Conservation (phyloP, 306 rosid species). For the Cucumis hystrix region DNA sequence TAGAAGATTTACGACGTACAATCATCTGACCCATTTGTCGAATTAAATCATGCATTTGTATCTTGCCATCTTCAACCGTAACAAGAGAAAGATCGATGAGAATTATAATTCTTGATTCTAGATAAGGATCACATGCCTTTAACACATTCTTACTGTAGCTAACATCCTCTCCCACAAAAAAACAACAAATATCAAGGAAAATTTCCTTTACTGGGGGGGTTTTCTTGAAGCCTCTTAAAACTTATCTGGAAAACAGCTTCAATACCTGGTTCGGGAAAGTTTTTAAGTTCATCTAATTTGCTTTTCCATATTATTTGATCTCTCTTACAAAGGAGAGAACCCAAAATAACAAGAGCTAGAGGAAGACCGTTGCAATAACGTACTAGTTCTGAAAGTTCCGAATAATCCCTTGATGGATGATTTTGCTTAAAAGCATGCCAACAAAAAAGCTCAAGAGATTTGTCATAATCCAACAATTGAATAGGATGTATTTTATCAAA, state of each 20-base stretch:
- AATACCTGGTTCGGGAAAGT: neutral
- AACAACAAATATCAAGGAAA: slow-evolving; percentile 26
- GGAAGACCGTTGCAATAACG: neutral
- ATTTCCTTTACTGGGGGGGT: neutral
- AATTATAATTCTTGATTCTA: slow-evolving; percentile 5
- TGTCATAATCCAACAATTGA: neutral
- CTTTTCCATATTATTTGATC: neutral
- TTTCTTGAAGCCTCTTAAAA: slow-evolving; percentile 1
- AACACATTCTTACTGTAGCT: neutral
- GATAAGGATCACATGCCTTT: slow-evolving; percentile 13
- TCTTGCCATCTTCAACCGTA: neutral
- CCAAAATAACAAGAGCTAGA: neutral
- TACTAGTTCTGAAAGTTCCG: neutral
- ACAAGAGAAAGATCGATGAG: slow-evolving; percentile 12
- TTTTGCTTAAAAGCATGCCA: neutral
- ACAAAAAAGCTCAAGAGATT: neutral
- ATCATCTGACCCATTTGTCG: slow-evolving; percentile 28
- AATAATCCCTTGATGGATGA: neutral
- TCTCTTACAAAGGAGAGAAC: neutral
- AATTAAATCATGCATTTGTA: slow-evolving; percentile 12
- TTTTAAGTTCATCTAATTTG: slow-evolving; percentile 1
- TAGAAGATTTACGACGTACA: neutral
- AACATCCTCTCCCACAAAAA: slow-evolving; percentile 12
- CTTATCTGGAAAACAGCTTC: slow-evolving; percentile 9
- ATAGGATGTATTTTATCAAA: neutral